Conservation (phyloP, 305 asterid genomes). For the Fraxinus albicans region DNA sequence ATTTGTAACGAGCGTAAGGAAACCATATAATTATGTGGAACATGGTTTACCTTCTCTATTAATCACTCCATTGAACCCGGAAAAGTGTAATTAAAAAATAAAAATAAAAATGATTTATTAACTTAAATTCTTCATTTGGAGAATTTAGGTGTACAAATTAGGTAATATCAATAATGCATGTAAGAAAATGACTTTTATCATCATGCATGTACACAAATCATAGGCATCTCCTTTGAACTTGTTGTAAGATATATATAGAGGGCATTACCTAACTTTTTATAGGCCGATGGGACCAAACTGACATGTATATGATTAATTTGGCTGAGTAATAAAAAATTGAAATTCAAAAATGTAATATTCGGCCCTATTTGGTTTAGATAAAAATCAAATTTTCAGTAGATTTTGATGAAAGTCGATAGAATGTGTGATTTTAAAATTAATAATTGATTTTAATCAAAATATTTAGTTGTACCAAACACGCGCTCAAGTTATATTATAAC, state of each 20-base stretch:
- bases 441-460: too few relatives aligned
- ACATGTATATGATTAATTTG: constrained; percentile 8
- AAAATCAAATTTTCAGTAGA: too few relatives aligned
- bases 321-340: neutral
- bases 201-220: neutral
- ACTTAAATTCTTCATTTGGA: neutral
- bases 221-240: neutral
- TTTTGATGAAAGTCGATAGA: neutral
- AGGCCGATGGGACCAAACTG: constrained; percentile 39
- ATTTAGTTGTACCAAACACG: neutral
- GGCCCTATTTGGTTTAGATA: neutral
- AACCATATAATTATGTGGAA: neutral
- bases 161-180: neutral
- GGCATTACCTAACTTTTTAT: constrained; percentile 32
- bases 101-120: neutral
- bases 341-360: neutral
- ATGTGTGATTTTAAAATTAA: too few relatives aligned
- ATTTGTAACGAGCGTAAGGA: neutral
- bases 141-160: neutral
- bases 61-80: neutral
- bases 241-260: constrained; percentile 18
- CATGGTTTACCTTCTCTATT: neutral
- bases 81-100: neutral
- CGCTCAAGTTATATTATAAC: neutral
- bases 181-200: neutral